Conservation (phyloP, 768 basidiomycete species). For the Macrolepiota dolichaula region DNA sequence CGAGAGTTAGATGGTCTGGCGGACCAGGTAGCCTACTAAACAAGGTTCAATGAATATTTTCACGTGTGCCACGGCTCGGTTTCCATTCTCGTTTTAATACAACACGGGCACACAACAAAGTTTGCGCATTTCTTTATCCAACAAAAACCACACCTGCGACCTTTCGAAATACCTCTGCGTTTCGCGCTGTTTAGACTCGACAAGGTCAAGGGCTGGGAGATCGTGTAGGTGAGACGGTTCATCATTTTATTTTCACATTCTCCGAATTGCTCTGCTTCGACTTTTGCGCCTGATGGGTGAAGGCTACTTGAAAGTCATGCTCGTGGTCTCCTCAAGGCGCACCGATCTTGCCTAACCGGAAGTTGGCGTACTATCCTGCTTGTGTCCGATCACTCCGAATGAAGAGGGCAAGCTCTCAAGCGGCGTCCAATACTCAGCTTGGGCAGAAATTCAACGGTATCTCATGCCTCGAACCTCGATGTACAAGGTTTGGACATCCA, state of each 20-base stretch:
- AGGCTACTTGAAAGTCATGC: background rate
- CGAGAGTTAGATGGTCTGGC: conserved; percentile 60
- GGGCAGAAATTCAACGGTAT: background rate
- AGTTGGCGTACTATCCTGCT: background rate
- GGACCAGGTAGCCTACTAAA: conserved; percentile 43
- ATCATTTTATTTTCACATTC: no score
- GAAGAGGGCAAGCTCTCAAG: background rate
- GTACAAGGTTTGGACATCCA: background rate
- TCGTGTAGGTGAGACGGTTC: no score
- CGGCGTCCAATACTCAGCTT: background rate
- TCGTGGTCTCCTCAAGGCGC: background rate
- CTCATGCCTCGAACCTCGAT: background rate
- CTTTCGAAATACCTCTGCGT: no score
- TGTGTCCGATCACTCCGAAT: background rate
- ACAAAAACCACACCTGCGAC: no score
- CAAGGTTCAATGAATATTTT: background rate
- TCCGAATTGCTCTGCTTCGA: background rate
- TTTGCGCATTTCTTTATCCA: no score
- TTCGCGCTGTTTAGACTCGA: no score
- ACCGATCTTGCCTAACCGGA: background rate
- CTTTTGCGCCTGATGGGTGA: background rate
- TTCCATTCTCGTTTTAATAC: no score
- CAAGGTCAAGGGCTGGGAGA: no score
- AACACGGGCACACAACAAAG: no score
- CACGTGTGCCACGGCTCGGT: background rate